Percentiles rank a stretch among this genome's conserved stretches.
Evolutionary conservation across 306 rosid species (phyloP).

Genomic region (Prunus kanzakura): DNA sequence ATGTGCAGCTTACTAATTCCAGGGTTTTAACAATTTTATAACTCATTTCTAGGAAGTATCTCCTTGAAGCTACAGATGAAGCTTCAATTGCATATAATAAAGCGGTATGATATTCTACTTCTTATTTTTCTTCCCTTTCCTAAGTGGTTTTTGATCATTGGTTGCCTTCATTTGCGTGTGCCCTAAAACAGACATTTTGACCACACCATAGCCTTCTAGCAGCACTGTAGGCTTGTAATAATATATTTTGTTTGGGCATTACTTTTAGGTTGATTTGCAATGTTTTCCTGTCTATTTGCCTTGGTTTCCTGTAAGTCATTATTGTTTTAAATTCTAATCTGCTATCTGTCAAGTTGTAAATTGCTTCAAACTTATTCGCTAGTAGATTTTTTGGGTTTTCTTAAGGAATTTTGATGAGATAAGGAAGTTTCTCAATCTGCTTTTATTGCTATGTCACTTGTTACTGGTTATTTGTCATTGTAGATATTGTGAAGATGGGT

Average conservation of each 20-base stretch:
- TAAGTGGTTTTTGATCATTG: not conserved
- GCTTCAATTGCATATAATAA: constrained; percentile 90
- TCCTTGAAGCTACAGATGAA: constrained; percentile 94
- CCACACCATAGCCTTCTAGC: not conserved
- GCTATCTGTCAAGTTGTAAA: not conserved
- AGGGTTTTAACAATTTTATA: not conserved
- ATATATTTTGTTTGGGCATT: not conserved
- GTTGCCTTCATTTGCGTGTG: not conserved
- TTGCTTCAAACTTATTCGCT: not conserved
- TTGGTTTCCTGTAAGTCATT: not conserved
- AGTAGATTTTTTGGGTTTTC: not conserved
- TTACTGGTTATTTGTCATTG: not conserved
- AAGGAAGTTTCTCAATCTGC: not conserved
- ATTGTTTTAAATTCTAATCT: not conserved
- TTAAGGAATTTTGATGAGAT: not conserved
- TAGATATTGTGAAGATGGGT: not conserved
- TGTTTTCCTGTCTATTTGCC: not conserved
- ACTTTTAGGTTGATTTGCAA: not conserved
- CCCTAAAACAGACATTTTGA: not conserved
- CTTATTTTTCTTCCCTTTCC: not conserved
- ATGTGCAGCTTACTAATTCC: constrained; percentile 10
- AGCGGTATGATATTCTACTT: constrained; percentile 60
- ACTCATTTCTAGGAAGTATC: constrained; percentile 65
- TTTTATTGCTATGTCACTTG: not conserved
- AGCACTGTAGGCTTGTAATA: not conserved